Base-by-base conservation (phyloP, 1,284 basidiomycete species). In the Trichosporon ovoides region DNA sequence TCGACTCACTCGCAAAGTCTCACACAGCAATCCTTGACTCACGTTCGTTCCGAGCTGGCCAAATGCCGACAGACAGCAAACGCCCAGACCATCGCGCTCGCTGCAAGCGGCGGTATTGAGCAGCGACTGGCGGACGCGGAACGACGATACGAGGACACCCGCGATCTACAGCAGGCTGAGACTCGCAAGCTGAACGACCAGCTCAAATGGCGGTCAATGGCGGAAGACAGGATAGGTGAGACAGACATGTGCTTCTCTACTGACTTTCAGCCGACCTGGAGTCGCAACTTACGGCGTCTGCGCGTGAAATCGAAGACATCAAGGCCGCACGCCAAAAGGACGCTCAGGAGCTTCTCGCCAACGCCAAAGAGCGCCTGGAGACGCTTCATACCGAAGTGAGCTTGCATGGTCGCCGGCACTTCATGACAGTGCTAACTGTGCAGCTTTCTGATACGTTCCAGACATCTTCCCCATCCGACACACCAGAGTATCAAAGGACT, bases 141-240 rank as follows among this genome's bases (percentile, higher is more conserved):
- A 52, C 67, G 65, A 50, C 83, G 84, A 19, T 76, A 91, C 65
- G 90, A 96, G 52, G 93, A 97, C 70, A 81, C 89, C 68, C 84
- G 85, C 59, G 90, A 95, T 73, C 88, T 93, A 70, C 81, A 87
- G 22, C 86, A 88, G 55, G 83, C 82, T 52, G 89, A 93, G 66
- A 78, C 83, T 7, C 84, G 87, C 56, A 81, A 86, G 35, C 84
- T 87, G 5, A 83, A 84, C 54, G 77, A 85, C 38, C 87, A 89
- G 55, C 38, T 56, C 37, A 62, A 69, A 50, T 72, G 69, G 55
- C 59, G 69, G 46, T 66, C 64, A 37, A 60, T 69, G 52, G 72
- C 72, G 2, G 74, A 76, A 57, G 65, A 67, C 35, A 57, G 73
- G 40, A 71, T 75, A 6, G 63, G 69, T 71, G 46, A 35, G 70